Conservation (phyloP, 2,329 filamentous ascomycete genomes). For the Bretziella fagacearum region DNA sequence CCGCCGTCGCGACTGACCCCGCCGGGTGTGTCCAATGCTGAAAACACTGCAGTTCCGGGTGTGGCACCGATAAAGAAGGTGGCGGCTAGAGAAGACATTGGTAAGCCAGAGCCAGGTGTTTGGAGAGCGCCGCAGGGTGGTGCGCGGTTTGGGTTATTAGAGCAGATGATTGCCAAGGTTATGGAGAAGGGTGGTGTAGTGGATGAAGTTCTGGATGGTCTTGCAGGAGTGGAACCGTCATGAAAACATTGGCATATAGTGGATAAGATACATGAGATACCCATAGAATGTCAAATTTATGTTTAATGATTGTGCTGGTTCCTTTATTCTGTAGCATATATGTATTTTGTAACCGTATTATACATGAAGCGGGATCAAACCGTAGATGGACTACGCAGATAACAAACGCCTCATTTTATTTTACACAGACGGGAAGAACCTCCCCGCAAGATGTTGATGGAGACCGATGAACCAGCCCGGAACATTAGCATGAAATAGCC, state of each 20-base stretch:
- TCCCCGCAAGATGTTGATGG: too few relatives aligned
- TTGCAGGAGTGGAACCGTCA: slow-evolving; percentile 57
- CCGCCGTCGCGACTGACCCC: slow-evolving; percentile 57
- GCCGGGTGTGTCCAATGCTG: slow-evolving; percentile 48
- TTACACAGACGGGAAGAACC: too few relatives aligned
- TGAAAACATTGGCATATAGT: slow-evolving; percentile 20
- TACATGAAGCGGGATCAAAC: too few relatives aligned
- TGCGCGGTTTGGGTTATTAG: slow-evolving; percentile 56
- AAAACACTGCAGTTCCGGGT: slow-evolving; percentile 37
- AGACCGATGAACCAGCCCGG: too few relatives aligned
- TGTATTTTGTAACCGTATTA: too few relatives aligned
- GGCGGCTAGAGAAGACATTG: slow-evolving; percentile 23
- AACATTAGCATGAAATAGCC: too few relatives aligned
- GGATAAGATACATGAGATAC: slow-evolving; percentile 6
- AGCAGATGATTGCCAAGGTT: slow-evolving; percentile 59
- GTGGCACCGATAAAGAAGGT: slow-evolving; percentile 23
- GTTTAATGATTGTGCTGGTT: too few relatives aligned
- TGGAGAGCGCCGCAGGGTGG: slow-evolving; percentile 80
- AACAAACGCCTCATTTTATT: too few relatives aligned
- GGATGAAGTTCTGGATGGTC: slow-evolving; percentile 66
- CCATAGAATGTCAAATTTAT: too few relatives aligned
- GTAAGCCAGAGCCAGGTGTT: slow-evolving; percentile 43
- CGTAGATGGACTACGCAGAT: too few relatives aligned
- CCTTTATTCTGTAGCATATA: too few relatives aligned
- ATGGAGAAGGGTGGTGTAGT: slow-evolving; percentile 57